A percentile compares a stretch with the other conserved stretches of the same genome.
Evolutionary conservation across 768 basidiomycete genomes (phyloP).

Genomic region (Pluteus cervinus): DNA sequence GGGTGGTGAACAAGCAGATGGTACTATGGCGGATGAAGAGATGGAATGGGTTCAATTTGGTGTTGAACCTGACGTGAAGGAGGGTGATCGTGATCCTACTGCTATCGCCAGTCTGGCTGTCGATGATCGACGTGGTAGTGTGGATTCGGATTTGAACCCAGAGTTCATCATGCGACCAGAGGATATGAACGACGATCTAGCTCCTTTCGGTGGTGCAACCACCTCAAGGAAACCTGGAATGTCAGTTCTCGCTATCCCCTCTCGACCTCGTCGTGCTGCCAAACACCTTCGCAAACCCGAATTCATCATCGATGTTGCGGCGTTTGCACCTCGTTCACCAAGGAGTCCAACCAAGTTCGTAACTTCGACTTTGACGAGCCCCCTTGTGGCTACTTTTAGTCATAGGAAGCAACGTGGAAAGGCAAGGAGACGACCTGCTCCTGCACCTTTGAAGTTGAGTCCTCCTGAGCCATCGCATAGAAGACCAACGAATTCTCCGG

Average conservation of each 20-base stretch:
- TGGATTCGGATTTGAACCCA: constrained; percentile 1
- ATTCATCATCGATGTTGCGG: constrained; percentile 29
- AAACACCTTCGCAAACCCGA: constrained; percentile 29
- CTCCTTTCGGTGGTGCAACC: too few species aligned
- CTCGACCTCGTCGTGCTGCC: constrained; percentile 23
- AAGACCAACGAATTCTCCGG: constrained; percentile 8
- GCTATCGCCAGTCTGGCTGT: background rate
- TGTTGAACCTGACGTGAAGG: too few species aligned
- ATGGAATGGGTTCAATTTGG: constrained; percentile 41
- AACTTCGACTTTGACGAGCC: constrained; percentile 4
- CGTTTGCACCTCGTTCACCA: constrained; percentile 24
- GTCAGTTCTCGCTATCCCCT: constrained; percentile 31
- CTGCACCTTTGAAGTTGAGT: constrained; percentile 29
- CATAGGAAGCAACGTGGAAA: constrained; percentile 14
- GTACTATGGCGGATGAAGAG: constrained; percentile 17
- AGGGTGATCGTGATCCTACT: too few species aligned
- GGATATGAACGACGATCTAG: constrained; percentile 22
- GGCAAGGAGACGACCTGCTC: constrained; percentile 29
- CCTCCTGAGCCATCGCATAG: constrained; percentile 13
- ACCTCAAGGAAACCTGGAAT: too few species aligned
- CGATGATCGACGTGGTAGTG: constrained; percentile 1
- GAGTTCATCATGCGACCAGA: constrained; percentile 8
- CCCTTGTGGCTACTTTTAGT: background rate
- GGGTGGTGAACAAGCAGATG: constrained; percentile 25
- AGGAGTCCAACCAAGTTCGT: constrained; percentile 4